Evolutionary conservation across 2,329 filamentous ascomycete species (phyloP), one percentile per base, ranked within the genome.

Genomic region (Alternaria brassicicola): DNA sequence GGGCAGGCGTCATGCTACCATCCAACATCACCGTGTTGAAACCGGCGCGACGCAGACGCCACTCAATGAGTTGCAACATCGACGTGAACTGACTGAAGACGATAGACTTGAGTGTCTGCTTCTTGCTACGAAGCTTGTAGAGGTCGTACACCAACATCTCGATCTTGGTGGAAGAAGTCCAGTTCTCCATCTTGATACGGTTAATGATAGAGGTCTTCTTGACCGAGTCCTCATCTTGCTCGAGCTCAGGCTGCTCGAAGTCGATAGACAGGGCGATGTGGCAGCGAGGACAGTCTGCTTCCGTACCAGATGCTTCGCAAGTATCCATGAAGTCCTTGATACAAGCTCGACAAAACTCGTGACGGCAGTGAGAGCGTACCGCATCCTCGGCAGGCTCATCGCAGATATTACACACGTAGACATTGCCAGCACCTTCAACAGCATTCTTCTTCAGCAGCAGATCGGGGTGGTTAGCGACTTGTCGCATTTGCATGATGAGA

Each of bases 121-220:
- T 97, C 80, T 96, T 91, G 57, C 91, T 96, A 57, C 95, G 89
- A 36, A 98, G 85, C 76, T 91, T 90, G 82, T 96, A 95, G 2
- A 99, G 85, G 72, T 98, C 93, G 72, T 97, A 96, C 9, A 98
- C 90, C 6, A 99, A 86, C 76, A 96, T 88, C 80, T 99, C 95
- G 66, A 99, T 99, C 81, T 99, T 99, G 62, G 93, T 97, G 1
- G 93, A 97, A 0, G 92, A 97, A 0, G 93, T 97, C 95, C 95
- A 99, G 71, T 98, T 91, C 76, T 96, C 92, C 93, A 98, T 97
- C 78, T 94, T 92, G 80, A 99, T 98, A 54, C 95, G 91, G 77
- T 98, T 98, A 83, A 98, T 96, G 76, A 99, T 99, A 1, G 93
- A 97, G 13, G 88, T 93, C 79, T 97, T 97, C 84, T 97, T 97